Evolutionary conservation across 148 eudicot genomes (phyloP).

Genomic region (Arbutus unedo): DNA sequence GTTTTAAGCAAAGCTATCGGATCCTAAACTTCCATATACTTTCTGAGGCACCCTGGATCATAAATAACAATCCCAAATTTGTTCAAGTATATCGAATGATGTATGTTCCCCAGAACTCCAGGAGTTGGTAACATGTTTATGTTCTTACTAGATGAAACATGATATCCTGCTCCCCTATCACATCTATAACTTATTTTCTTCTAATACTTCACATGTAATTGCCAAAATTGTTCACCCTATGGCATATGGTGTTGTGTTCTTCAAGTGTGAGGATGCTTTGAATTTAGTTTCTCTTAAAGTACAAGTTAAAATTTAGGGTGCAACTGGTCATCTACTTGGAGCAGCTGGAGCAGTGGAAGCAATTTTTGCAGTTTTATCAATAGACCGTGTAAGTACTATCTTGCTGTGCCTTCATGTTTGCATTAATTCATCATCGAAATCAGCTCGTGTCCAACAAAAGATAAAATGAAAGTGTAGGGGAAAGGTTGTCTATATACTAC

Average conservation of each 20-base stretch:
- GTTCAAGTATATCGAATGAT: neutral
- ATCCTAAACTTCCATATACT: neutral
- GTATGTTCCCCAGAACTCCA: neutral
- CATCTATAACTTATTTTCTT: neutral
- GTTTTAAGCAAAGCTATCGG: neutral
- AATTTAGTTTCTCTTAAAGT: neutral
- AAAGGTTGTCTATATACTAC: neutral
- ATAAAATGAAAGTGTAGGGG: neutral
- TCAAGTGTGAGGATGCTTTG: neutral
- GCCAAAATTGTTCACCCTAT: neutral
- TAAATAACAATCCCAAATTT: neutral
- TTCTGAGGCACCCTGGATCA: neutral
- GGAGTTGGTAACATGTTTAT: neutral
- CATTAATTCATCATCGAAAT: neutral
- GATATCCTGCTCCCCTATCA: neutral
- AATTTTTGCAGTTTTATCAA: conserved; percentile 67
- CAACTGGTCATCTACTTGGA: conserved; percentile 93
- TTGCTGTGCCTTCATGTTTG: conserved; percentile 6
- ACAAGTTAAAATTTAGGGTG: conserved; percentile 50
- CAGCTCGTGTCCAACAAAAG: neutral
- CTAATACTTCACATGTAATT: neutral
- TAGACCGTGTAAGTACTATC: conserved; percentile 57
- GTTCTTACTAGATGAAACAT: neutral
- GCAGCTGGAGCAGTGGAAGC: conserved; percentile 99
- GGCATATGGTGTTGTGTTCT: neutral